Evolutionary conservation across 1,139 yeast genomes (phyloP).

Genomic region (Spathaspora sp.): DNA sequence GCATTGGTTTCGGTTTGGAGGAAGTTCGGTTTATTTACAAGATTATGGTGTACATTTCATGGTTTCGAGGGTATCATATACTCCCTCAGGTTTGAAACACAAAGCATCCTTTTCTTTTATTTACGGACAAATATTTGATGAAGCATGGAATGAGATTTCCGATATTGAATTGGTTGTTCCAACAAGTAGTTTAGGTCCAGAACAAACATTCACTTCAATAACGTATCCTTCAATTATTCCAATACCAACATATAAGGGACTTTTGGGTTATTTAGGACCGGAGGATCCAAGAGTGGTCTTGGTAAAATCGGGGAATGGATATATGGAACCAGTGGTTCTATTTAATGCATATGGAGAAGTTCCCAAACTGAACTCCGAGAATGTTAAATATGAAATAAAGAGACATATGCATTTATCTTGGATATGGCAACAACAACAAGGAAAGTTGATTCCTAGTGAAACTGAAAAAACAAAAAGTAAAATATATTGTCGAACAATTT

Average conservation of each 20-base stretch:
- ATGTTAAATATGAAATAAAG: constrained; percentile 10
- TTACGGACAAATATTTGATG: constrained; percentile 20
- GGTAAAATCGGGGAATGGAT: constrained; percentile 29
- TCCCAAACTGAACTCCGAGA: not conserved
- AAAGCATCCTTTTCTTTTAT: constrained; percentile 24
- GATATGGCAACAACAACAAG: constrained; percentile 32
- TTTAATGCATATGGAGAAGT: constrained; percentile 32
- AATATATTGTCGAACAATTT: not conserved
- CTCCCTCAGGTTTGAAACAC: constrained; percentile 20
- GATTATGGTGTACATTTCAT: constrained; percentile 33
- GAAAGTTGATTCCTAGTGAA: constrained; percentile 17
- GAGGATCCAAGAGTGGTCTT: constrained; percentile 42
- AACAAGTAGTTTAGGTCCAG: constrained; percentile 3
- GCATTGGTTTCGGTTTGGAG: constrained; percentile 32
- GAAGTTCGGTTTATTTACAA: constrained; percentile 32
- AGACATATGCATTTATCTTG: constrained; percentile 28
- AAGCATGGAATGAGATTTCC: constrained; percentile 26
- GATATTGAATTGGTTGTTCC: constrained; percentile 25
- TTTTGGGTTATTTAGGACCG: constrained; percentile 34
- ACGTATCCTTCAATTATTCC: constrained; percentile 33
- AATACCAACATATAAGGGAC: constrained; percentile 27
- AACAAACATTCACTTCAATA: constrained; percentile 11
- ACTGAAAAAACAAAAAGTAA: not conserved
- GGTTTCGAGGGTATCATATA: constrained; percentile 29
- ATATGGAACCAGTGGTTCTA: constrained; percentile 38